phyloP scores from a whole-genome alignment of 805 yeast genomes.

The Lipomyces starkeyi region DNA sequence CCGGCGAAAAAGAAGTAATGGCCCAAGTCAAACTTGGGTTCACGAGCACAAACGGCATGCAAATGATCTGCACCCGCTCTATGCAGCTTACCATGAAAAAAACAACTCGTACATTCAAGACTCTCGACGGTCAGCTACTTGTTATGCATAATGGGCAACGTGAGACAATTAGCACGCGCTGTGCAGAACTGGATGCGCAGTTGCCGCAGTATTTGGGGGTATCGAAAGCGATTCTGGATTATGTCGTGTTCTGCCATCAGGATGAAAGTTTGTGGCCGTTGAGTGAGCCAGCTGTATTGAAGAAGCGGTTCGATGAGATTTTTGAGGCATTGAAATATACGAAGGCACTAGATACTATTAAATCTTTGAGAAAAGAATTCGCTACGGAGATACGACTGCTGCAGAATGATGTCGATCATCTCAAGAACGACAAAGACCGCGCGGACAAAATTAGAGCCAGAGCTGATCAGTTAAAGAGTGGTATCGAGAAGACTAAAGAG shows the following conservation, averaged over 20 bases:
- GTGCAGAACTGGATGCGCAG: slow-evolving; percentile 80
- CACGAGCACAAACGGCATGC: slow-evolving; percentile 69
- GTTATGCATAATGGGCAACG: slow-evolving; percentile 67
- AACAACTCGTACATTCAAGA: slow-evolving; percentile 75
- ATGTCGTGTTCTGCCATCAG: slow-evolving; percentile 96
- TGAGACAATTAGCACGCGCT: slow-evolving; percentile 76
- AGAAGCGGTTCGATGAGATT: slow-evolving; percentile 93
- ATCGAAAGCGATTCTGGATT: slow-evolving; percentile 82
- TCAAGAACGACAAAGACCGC: slow-evolving; percentile 73
- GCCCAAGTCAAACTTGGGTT: slow-evolving; percentile 93
- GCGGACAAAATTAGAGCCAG: slow-evolving; percentile 64
- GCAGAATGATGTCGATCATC: slow-evolving; percentile 78
- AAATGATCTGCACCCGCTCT: slow-evolving; percentile 85
- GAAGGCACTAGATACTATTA: slow-evolving; percentile 82
- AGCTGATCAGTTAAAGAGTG: slow-evolving; percentile 51
- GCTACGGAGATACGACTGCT: slow-evolving; percentile 73
- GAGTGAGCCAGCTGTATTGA: slow-evolving; percentile 84
- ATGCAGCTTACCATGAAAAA: slow-evolving; percentile 74
- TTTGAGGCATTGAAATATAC: slow-evolving; percentile 94
- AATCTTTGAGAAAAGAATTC: slow-evolving; percentile 77
- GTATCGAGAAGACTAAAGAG: slow-evolving; percentile 54
- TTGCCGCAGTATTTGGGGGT: slow-evolving; percentile 88
- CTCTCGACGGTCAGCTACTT: slow-evolving; percentile 86
- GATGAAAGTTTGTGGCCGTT: slow-evolving; percentile 98
- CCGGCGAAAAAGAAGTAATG: slow-evolving; percentile 71